These are phyloP conservation scores for Fragaria iinumae DNA, from an alignment of 306 rosid genomes.

Conservation along the genomic window DNA sequence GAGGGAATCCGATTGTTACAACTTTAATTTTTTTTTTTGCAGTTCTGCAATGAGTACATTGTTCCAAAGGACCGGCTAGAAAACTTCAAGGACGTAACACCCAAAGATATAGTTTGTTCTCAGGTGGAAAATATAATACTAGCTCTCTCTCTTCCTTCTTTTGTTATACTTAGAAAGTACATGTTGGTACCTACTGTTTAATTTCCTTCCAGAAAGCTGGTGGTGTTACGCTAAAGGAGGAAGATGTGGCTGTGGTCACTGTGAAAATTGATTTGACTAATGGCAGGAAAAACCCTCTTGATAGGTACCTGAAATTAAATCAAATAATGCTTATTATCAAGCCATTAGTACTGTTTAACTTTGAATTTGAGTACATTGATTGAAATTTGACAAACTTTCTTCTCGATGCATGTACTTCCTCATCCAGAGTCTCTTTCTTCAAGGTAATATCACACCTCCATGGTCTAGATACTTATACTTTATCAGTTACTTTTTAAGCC, in stretches of 20 bases:
- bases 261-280: conserved; percentile 86
- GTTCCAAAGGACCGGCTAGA: conserved; percentile 73
- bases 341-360: conserved; percentile 7
- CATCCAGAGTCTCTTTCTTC: conserved; percentile 74
- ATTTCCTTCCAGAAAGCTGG: conserved; percentile 58
- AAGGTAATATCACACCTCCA: conserved; percentile 48
- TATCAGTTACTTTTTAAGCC: conserved; percentile 7
- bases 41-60: conserved; percentile 85
- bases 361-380: conserved; percentile 5
- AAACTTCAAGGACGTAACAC: conserved; percentile 67
- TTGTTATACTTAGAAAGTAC: background rate
- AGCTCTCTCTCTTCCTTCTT: background rate
- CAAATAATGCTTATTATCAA: conserved; percentile 1
- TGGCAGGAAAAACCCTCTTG: conserved; percentile 75
- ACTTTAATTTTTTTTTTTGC: conserved; percentile 21
- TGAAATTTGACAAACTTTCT: conserved; percentile 28
- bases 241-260: conserved; percentile 70
- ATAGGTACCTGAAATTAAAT: conserved; percentile 51
- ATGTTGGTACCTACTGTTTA: background rate
- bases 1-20: background rate
- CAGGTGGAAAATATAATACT: conserved; percentile 52
- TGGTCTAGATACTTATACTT: background rate
- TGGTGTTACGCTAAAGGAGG: conserved; percentile 55
- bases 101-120: conserved; percentile 83
- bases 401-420: conserved; percentile 36